Conservation (phyloP, 768 basidiomycete species). For the Pisolithus albus region DNA sequence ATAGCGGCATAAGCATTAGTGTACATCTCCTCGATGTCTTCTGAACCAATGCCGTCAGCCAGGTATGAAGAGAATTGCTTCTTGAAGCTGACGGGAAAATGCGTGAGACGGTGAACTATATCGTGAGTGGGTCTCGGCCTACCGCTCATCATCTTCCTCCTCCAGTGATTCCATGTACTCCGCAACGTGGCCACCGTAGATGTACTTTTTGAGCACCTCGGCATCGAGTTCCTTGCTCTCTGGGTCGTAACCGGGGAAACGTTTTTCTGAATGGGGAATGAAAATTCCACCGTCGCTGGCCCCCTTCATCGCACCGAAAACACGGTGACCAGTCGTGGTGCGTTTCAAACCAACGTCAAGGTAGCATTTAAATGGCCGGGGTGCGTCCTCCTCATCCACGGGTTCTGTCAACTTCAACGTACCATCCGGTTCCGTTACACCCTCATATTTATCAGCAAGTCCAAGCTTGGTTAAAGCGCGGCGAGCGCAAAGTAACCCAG, state of each 20-base stretch:
- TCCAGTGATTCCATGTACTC: constrained; percentile 99
- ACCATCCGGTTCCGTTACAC: constrained; percentile 87
- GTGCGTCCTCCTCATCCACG: constrained; percentile 86
- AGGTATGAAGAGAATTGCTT: constrained; percentile 96
- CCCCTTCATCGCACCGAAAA: constrained; percentile 98
- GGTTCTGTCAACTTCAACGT: constrained; percentile 76
- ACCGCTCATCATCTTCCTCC: constrained; percentile 99
- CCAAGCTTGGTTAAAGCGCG: constrained; percentile 93
- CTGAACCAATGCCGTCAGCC: constrained; percentile 90
- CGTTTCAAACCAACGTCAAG: constrained; percentile 98
- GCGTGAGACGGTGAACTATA: constrained; percentile 5
- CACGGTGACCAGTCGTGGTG: constrained; percentile 94
- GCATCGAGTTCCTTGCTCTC: constrained; percentile 91
- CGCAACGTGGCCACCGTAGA: constrained; percentile 93
- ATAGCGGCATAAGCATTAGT: constrained; percentile 90
- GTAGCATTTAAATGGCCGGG: constrained; percentile 98
- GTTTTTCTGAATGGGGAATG: constrained; percentile 96
- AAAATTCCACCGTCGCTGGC: constrained; percentile 96
- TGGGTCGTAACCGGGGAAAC: constrained; percentile 95
- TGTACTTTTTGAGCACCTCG: constrained; percentile 95
- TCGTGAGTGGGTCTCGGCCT: constrained; percentile 15
- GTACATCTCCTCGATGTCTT: constrained; percentile 97
- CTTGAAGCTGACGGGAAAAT: constrained; percentile 65
- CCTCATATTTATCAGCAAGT: constrained; percentile 96
- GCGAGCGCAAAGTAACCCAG: constrained; percentile 90